Conservation (phyloP, 805 yeast species). For the Candida easanensis region DNA sequence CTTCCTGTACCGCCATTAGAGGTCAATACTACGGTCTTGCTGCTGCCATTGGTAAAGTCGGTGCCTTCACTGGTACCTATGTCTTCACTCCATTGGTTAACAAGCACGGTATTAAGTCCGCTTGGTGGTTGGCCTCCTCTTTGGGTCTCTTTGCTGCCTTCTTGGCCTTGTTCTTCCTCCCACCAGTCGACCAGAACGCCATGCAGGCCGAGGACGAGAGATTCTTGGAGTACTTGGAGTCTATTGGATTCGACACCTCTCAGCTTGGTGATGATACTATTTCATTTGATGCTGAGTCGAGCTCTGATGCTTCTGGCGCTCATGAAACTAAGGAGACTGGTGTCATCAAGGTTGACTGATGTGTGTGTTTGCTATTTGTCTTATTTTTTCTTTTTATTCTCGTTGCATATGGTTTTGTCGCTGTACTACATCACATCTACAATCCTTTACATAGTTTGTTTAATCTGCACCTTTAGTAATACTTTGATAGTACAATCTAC, state of each 20-base stretch:
- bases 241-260: conserved; percentile 67
- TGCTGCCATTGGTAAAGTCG: conserved; percentile 88
- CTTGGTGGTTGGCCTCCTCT: conserved; percentile 79
- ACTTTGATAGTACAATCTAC: too few relatives aligned
- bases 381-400: too few relatives aligned
- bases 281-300: neutral
- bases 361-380: too few relatives aligned
- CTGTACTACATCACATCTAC: too few relatives aligned
- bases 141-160: conserved; percentile 71
- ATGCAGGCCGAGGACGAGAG: conserved; percentile 72
- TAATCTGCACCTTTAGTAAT: too few relatives aligned
- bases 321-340: too few relatives aligned
- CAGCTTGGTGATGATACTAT: conserved; percentile 42
- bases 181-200: conserved; percentile 81
- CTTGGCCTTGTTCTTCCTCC: conserved; percentile 68
- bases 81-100: conserved; percentile 79
- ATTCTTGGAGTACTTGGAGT: conserved; percentile 64
- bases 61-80: conserved; percentile 89
- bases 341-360: too few relatives aligned
- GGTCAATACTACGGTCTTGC: conserved; percentile 90
- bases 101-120: conserved; percentile 67
- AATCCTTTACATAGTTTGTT: too few relatives aligned
- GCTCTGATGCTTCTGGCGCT: neutral
- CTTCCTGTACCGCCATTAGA: conserved; percentile 82
- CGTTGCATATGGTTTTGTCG: too few relatives aligned